These are phyloP conservation scores for Globisporangium acanthophoron DNA, from an alignment of 352 stramenopile genomes.

Conservation along the genomic window DNA sequence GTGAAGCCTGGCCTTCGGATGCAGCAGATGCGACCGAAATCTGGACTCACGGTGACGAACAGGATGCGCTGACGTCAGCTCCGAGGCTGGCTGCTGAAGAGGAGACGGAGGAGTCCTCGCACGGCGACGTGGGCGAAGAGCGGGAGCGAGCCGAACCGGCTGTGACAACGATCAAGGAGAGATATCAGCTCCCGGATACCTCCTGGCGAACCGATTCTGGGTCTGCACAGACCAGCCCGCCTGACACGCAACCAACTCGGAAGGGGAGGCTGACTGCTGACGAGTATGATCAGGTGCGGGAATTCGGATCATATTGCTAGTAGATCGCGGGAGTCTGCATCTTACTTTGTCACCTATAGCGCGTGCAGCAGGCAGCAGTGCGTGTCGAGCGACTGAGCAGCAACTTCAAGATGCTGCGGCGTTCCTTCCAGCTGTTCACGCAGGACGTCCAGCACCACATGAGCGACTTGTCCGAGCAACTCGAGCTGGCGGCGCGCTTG, in stretches of 20 bases:
- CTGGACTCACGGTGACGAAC: not conserved
- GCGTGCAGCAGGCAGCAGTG: constrained; percentile 21
- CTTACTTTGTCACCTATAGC: constrained; percentile 12
- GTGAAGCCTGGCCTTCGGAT: not conserved
- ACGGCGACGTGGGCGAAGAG: not conserved
- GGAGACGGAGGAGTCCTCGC: not conserved
- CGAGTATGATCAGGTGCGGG: constrained; percentile 29
- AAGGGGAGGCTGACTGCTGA: constrained; percentile 21
- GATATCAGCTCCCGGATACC: constrained; percentile 35
- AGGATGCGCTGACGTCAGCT: too few species aligned
- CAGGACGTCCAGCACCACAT: constrained; percentile 47
- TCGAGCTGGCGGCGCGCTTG: constrained; percentile 22
- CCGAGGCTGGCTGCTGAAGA: not conserved
- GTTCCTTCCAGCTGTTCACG: constrained; percentile 57
- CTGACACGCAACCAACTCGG: not conserved
- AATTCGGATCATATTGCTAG: not conserved
- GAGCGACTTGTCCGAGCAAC: constrained; percentile 36
- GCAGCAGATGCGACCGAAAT: not conserved
- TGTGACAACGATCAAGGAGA: constrained; percentile 36
- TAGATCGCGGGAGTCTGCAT: not conserved
- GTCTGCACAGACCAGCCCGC: not conserved
- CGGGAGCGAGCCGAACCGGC: not conserved
- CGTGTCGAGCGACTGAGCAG: constrained; percentile 32
- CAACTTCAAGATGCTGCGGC: constrained; percentile 38
- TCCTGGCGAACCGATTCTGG: constrained; percentile 12